A percentile compares a stretch with the other conserved stretches of the same genome.
Conservation (phyloP, 805 yeast species). For the Nakazawaea wyomingensis region DNA sequence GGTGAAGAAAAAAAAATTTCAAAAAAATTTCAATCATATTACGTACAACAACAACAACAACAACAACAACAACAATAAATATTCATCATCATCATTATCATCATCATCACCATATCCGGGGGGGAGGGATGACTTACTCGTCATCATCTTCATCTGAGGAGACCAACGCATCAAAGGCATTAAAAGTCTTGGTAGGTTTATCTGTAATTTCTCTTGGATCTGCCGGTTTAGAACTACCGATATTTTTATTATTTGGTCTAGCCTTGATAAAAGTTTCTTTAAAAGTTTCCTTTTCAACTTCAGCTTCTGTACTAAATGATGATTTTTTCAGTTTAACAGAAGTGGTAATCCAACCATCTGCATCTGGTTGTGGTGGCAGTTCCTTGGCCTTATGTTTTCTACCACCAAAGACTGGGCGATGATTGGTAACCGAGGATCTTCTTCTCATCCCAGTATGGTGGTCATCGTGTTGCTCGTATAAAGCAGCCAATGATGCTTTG, state of each 20-base stretch:
- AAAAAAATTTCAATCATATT: too few species aligned
- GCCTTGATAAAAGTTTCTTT: conserved; percentile 49
- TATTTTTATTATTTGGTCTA: conserved; percentile 69
- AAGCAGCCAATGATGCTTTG: conserved; percentile 32
- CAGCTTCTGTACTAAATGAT: conserved; percentile 44
- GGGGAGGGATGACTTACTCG: conserved; percentile 10
- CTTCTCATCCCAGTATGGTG: conserved; percentile 9
- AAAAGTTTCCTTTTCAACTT: conserved; percentile 39
- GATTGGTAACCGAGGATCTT: conserved; percentile 14
- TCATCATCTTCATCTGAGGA: conserved; percentile 49
- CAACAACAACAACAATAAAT: neutral
- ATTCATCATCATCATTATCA: neutral
- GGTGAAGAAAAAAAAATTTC: too few species aligned
- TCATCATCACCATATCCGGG: too few species aligned
- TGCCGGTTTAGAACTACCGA: conserved; percentile 68
- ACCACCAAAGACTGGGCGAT: conserved; percentile 41
- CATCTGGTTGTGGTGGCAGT: conserved; percentile 52
- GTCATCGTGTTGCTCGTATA: conserved; percentile 21
- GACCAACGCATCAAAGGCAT: conserved; percentile 77
- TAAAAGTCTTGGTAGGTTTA: conserved; percentile 60
- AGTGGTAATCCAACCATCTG: conserved; percentile 79
- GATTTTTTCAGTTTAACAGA: conserved; percentile 35
- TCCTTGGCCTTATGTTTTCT: conserved; percentile 49
- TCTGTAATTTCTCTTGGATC: conserved; percentile 72
- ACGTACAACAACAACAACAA: too few species aligned